These are phyloP conservation scores for Dictyostelium brefeldianum DNA, from an alignment of 78 protist species.

Conservation along the genomic window DNA sequence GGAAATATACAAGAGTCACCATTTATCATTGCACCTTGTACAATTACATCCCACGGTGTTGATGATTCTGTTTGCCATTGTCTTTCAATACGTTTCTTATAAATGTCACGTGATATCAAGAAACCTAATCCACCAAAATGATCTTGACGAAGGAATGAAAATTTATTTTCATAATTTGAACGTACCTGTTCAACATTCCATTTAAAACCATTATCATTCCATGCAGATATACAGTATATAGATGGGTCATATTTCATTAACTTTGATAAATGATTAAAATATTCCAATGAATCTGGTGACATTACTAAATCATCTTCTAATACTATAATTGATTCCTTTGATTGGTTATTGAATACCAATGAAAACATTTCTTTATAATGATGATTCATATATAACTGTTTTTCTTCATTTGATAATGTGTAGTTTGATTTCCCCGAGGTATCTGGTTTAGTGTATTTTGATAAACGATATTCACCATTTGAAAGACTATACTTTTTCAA, in stretches of 20 bases:
- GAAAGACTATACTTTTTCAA: conserved; percentile 7
- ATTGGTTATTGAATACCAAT: neutral
- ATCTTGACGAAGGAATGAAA: conserved; percentile 27
- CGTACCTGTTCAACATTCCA: conserved; percentile 1
- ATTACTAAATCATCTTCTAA: conserved; percentile 88
- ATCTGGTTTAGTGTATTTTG: neutral
- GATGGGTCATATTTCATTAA: conserved; percentile 82
- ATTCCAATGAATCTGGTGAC: conserved; percentile 88
- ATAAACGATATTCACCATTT: neutral
- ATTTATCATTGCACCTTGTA: conserved; percentile 21
- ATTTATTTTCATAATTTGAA: neutral
- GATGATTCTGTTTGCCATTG: neutral
- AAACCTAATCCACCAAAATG: conserved; percentile 78
- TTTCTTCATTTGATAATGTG: conserved; percentile 14
- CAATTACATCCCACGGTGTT: conserved; percentile 55
- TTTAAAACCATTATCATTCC: conserved; percentile 92
- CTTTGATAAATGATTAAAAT: conserved; percentile 71
- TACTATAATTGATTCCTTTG: neutral
- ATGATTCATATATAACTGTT: conserved; percentile 10
- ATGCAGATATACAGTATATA: conserved; percentile 89
- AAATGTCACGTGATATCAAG: neutral
- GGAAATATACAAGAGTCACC: conserved; percentile 52
- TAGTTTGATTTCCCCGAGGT: neutral
- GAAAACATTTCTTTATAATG: conserved; percentile 12
- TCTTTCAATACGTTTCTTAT: conserved; percentile 9